phyloP scores from a whole-genome alignment of 106 monocot genomes.

The Cymbidium sinense region DNA sequence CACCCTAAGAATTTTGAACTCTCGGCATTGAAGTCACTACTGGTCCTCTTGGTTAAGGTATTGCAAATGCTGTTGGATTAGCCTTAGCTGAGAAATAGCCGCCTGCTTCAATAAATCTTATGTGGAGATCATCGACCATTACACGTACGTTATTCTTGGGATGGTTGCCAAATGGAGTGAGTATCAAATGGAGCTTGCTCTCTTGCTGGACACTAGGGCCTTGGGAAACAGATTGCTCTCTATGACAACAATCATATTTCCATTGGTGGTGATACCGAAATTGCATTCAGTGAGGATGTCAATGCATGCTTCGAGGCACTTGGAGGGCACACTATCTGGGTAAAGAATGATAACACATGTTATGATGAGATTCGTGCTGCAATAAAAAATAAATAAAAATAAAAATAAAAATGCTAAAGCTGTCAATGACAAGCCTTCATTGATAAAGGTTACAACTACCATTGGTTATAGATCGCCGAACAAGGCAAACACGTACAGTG shows the following conservation, averaged over 20 bases:
- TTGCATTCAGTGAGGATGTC: too few species aligned
- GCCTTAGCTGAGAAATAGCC: conserved; percentile 61
- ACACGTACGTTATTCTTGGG: conserved; percentile 73
- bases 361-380: conserved; percentile 67
- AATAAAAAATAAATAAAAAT: too few species aligned
- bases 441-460: conserved; percentile 79
- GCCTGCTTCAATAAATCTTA: conserved; percentile 76
- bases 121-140: conserved; percentile 58
- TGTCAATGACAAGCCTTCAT: too few species aligned
- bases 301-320: conserved; percentile 92
- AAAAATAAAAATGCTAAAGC: conserved; percentile 61
- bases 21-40: conserved; percentile 94
- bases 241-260: conserved; percentile 98
- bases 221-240: conserved; percentile 88
- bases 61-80: too few species aligned
- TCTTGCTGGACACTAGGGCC: conserved; percentile 89
- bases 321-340: conserved; percentile 99
- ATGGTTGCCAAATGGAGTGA: conserved; percentile 74
- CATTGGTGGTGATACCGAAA: conserved; percentile 92
- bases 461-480: conserved; percentile 79
- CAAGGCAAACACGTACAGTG: conserved; percentile 65
- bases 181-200: conserved; percentile 83
- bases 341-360: conserved; percentile 81
- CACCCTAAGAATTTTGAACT: conserved; percentile 96
- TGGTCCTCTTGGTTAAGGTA: conserved; percentile 68